A percentile compares a stretch with the other conserved stretches of the same genome.
Evolutionary conservation across 2,329 filamentous ascomycete genomes (phyloP).

Genomic region (Aspergillus aculeatinus): DNA sequence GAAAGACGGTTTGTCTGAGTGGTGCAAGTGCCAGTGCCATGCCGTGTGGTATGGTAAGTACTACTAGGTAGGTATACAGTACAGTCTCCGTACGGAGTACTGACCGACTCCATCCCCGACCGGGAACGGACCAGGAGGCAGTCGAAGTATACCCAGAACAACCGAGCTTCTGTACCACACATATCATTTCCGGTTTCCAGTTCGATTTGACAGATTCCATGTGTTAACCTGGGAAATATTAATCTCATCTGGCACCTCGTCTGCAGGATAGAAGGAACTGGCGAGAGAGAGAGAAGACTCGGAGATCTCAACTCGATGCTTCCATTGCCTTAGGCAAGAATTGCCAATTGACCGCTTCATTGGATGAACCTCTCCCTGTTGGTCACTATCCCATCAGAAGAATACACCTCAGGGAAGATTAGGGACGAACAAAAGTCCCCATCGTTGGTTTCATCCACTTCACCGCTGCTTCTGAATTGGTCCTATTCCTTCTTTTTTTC

Average conservation of each 20-base stretch:
- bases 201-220: not conserved
- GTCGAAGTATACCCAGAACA: not conserved
- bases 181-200: conserved; percentile 9
- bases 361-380: not conserved
- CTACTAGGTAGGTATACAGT: too few species aligned
- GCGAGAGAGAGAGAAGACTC: too few species aligned
- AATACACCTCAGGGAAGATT: not conserved
- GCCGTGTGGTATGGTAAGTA: too few species aligned
- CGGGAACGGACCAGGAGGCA: not conserved
- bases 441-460: conserved; percentile 8
- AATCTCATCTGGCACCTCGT: not conserved
- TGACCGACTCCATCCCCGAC: not conserved
- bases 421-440: not conserved
- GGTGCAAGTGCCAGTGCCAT: too few species aligned
- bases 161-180: conserved; percentile 18
- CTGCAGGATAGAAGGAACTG: not conserved
- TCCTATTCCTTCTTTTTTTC: not conserved
- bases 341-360: conserved; percentile 19
- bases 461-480: conserved; percentile 15
- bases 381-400: not conserved
- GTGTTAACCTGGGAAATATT: not conserved
- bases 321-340: not conserved
- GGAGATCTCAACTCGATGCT: too few species aligned
- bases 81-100: too few species aligned
- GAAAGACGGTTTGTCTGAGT: too few species aligned